Evolutionary conservation across 148 eudicot species (phyloP).

Genomic region (Vaccinium darrowii): DNA sequence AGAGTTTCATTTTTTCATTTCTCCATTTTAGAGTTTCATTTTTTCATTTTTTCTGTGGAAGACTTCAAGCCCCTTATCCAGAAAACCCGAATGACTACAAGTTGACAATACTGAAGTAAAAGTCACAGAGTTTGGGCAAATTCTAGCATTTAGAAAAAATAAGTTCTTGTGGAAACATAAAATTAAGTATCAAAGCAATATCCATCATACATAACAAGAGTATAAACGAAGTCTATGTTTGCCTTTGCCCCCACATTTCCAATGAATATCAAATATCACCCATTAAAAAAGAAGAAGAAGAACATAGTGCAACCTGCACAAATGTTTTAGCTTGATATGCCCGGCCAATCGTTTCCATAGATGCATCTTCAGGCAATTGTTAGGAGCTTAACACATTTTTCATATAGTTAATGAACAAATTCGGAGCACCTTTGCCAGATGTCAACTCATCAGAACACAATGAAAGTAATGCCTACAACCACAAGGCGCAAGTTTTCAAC

Average conservation of each 20-base stretch:
- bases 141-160: conserved; percentile 61
- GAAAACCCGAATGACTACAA: conserved; percentile 50
- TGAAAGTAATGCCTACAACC: conserved; percentile 75
- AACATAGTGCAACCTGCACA: conserved; percentile 60
- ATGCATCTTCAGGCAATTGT: conserved; percentile 81
- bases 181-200: conserved; percentile 6
- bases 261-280: neutral
- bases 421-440: conserved; percentile 84
- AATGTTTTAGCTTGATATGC: conserved; percentile 96
- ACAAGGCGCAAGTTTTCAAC: conserved; percentile 21
- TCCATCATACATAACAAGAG: neutral
- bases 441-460: conserved; percentile 79
- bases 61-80: conserved; percentile 40
- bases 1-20: no score
- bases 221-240: neutral
- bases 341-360: conserved; percentile 87
- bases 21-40: no score
- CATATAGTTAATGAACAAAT: conserved; percentile 87
- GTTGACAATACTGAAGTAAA: conserved; percentile 48
- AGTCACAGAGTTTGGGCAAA: conserved; percentile 45
- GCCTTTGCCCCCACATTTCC: neutral
- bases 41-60: no score
- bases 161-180: conserved; percentile 54
- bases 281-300: neutral
- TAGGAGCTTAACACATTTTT: conserved; percentile 66